phyloP scores from a whole-genome alignment of 257 asterid genomes.

The Orobanche coerulescens region DNA sequence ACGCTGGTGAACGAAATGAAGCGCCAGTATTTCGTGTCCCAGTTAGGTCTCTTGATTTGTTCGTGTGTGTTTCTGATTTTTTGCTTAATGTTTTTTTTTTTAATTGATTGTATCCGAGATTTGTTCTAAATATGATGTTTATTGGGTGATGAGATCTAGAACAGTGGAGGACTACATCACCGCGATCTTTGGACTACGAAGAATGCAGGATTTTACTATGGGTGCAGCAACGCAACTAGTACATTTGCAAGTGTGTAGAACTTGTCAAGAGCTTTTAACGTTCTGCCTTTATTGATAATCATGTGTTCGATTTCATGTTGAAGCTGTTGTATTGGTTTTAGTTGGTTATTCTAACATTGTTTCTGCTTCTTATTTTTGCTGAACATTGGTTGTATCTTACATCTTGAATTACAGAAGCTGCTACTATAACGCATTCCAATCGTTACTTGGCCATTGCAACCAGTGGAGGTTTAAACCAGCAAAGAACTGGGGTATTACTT shows the following conservation, averaged over 20 bases:
- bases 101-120: constrained; percentile 34
- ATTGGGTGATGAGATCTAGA: constrained; percentile 51
- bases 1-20: constrained; percentile 25
- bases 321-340: neutral
- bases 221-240: constrained; percentile 73
- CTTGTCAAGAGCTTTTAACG: constrained; percentile 10
- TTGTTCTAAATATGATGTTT: constrained; percentile 32
- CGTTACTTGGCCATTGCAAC: constrained; percentile 82
- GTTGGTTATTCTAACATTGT: constrained; percentile 12
- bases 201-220: constrained; percentile 50
- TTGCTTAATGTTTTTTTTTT: constrained; percentile 13
- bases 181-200: constrained; percentile 81
- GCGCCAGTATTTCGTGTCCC: constrained; percentile 34
- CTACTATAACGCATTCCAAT: constrained; percentile 42
- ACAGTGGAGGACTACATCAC: constrained; percentile 34
- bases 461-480: constrained; percentile 98
- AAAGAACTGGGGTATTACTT: constrained; percentile 87
- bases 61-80: constrained; percentile 7
- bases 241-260: constrained; percentile 60
- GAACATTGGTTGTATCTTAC: constrained; percentile 9
- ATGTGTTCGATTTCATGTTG: constrained; percentile 4
- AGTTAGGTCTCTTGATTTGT: constrained; percentile 40
- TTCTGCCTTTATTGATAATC: neutral
- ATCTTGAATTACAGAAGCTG: constrained; percentile 50
- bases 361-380: neutral